Base-by-base conservation (phyloP, 2,329 filamentous ascomycete species). In the Trichophyton mentagrophytes region DNA sequence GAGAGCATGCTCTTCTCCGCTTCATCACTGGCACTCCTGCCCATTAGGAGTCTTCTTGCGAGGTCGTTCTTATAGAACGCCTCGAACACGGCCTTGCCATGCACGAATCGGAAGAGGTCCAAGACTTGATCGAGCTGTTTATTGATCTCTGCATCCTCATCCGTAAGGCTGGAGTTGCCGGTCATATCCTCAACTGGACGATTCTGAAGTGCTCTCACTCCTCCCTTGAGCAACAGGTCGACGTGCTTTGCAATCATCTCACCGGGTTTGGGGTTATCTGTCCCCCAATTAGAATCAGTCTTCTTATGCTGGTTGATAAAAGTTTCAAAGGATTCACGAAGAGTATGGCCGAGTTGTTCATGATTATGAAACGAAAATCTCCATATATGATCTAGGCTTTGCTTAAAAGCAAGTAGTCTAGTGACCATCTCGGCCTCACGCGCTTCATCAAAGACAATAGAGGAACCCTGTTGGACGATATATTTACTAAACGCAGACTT, bases 211-310 rank as follows among this genome's bases (percentile, higher is more conserved):
- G 87, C 86, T 72, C 95, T 97, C 55, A 92, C 80, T 1, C 93
- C 95, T 57, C 90, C 90, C 60, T 90, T 85, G 36, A 99, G 81
- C 20, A 99, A 79, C 76, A 88, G 81, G 73, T 99, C 93, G 64
- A 99, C 64, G 88, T 97, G 91, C 74, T 96, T 97, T 33, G 93
- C 95, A 67, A 96, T 95, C 91, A 97, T 96, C 77, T 99, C 93
- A 57, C 92, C 93, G 13, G 95, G 90, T 78, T 95, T 97, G 17
- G 90, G 90, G 61, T 91, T 95, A 61, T 90, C 87, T 0, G 88
- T 89, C 58, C 85, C 84, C 82, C 88, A 92, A 3, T 84, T 85
- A 3, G 84, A 79, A 6, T 83, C 80, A 1, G 83, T 85, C 69
- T 86, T 88, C 69, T 87, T 87, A 3, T 80, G 82, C 72, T 93